phyloP scores from a whole-genome alignment of 2,329 filamentous ascomycete species.

The Trichoderma lentiforme region DNA sequence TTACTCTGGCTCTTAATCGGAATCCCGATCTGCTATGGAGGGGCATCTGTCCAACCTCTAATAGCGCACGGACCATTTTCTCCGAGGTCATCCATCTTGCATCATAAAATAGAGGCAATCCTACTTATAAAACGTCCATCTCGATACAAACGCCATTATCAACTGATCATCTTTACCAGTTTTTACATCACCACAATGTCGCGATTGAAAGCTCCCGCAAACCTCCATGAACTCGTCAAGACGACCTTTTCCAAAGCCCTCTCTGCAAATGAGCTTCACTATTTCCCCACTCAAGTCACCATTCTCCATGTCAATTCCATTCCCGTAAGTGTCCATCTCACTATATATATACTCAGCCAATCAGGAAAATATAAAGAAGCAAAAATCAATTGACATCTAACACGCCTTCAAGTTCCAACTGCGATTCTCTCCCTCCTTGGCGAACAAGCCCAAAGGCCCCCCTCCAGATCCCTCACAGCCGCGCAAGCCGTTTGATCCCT shows the following conservation, averaged over 20 bases:
- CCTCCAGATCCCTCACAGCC: constrained; percentile 32
- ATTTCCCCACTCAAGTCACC: constrained; percentile 53
- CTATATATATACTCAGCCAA: neutral
- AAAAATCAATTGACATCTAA: constrained; percentile 1
- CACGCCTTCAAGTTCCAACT: constrained; percentile 59
- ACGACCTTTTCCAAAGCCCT: constrained; percentile 47
- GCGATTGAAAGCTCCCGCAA: constrained; percentile 38
- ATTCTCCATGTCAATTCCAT: constrained; percentile 43
- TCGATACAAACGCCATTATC: neutral
- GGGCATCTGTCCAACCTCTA: neutral
- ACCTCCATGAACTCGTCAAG: constrained; percentile 51
- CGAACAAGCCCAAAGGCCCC: constrained; percentile 60
- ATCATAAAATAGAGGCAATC: neutral
- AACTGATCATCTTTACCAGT: neutral
- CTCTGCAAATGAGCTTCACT: constrained; percentile 47
- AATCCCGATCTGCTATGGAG: neutral
- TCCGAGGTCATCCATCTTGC: neutral
- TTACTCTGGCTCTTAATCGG: neutral
- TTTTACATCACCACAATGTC: constrained; percentile 32
- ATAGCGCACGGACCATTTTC: constrained; percentile 6
- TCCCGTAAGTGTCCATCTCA: constrained; percentile 35
- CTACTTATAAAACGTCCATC: neutral
- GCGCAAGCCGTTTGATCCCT: constrained; percentile 56
- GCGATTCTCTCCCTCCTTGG: constrained; percentile 66
- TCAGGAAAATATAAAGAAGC: too few species aligned